Base-by-base conservation (phyloP, 2,329 filamentous ascomycete species). In the Rhexocercosporidium sp. region DNA sequence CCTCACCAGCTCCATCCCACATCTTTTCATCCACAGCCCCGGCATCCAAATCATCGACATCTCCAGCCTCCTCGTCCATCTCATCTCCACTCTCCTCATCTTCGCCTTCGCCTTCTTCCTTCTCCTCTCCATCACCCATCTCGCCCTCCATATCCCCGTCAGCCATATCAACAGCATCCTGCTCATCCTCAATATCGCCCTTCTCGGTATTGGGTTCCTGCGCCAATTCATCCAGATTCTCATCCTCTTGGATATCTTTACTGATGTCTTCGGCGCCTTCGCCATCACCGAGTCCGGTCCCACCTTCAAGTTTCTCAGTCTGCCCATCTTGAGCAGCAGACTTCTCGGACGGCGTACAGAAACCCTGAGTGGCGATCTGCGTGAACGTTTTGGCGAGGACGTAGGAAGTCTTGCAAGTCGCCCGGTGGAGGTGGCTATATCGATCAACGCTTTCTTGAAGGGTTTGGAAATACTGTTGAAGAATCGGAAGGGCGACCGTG, bases 241-340 rank as follows among this genome's bases (percentile, higher is more conserved):
- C 96, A 68, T 99, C 95, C 18, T 95, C 91, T 70, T 92, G 89
- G 56, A 99, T 91, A 75, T 99, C 96, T 77, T 99, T 98, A 80
- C 94, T 98, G 71, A 99, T 98, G 78, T 99, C 95, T 77, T 99
- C 94, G 4, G 92, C 94, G 20, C 95, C 96, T 78, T 97, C 92
- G 12, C 96, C 96, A 54, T 97, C 96, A 22, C 96, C 96, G 27
- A 99, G 88, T 39, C 96, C 96, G 12, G 94, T 98, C 18, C 96
- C 96, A 44, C 89, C 89, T 79, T 99, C 95, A 34, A 97, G 83
- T 73, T 97, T 92, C 14, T 94, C 92, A 27, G 88, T 86, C 67
- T 92, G 87, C 22, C 87, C 88, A 60, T 88, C 85, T 65, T 90
- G 88, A 59, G 90, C 88, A 47, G 92, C 87, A 0, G 88, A 89